Evolutionary conservation across 805 yeast species (phyloP), one percentile per base, ranked within the genome.

Genomic region (Saturnispora hagleri): DNA sequence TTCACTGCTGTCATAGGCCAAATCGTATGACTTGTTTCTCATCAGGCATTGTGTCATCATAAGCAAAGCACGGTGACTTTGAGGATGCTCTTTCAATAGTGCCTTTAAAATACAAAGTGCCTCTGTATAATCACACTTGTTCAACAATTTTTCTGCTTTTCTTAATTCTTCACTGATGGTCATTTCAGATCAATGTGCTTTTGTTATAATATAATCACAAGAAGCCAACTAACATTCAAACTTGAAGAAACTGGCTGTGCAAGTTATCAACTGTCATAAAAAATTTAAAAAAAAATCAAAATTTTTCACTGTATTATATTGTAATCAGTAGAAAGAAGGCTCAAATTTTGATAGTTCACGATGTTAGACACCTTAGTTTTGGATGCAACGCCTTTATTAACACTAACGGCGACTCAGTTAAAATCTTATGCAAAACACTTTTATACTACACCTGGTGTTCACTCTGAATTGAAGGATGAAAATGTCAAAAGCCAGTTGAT

Each of bases 331-430:
- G 13, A 38, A 38, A 38, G 9, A n/a, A 13, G 24, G 12, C 5
- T 10, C 7, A 38, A 38, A 38, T 38, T 18, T 18, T 24, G 18
- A 38, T 18, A 18, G 22, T 38, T 38, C 18, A 13, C 18, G 10
- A 53, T 71, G 54, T 77, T 81, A 31, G 72, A 76, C 55, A 72
- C 82, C 1, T 72, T 95, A 52, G 86, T 88, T 34, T 74, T 93
- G 58, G 99, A 93, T 76, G 98, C 99, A 3, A 93, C 96, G 48
- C 99, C 99, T 5, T 71, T 93, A 58, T 86, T 93, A 59, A 85
- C 95, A 2, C 95, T 88, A 61, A 75, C 93, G 5, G 87, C 86
- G 12, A 75, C 89, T 3, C 77, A 82, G 20, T 72, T 93, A 44
- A 81, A 82, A 60, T 79, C 77, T 57, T 79, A 76, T 62, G 97